Conservation (phyloP, 768 basidiomycete genomes). For the Royoungia palumana region DNA sequence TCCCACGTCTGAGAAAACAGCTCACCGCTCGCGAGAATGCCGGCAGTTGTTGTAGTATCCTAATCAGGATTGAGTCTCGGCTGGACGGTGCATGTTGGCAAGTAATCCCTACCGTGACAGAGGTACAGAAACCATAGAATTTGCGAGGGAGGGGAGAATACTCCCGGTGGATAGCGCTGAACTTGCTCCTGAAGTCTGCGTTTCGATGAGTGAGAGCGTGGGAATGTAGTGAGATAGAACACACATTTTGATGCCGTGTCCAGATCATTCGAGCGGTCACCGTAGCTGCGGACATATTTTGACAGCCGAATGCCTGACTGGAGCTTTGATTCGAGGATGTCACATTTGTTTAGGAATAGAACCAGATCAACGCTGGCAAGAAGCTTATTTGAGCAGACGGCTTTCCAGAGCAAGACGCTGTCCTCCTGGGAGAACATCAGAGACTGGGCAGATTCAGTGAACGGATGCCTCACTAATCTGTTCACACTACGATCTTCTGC, state of each 20-base stretch:
- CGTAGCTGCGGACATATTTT: conserved; percentile 71
- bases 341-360: conserved; percentile 80
- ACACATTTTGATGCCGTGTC: conserved; percentile 66
- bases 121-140: conserved; percentile 76
- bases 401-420: conserved; percentile 71
- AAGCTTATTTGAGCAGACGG: conserved; percentile 67
- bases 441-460: neutral
- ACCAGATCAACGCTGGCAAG: conserved; percentile 70
- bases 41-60: conserved; percentile 70
- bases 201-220: neutral
- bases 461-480: conserved; percentile 37
- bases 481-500: conserved; percentile 52
- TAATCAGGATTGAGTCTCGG: conserved; percentile 20
- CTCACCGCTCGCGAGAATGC: conserved; percentile 75
- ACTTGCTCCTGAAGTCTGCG: conserved; percentile 65
- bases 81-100: neutral
- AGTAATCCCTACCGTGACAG: conserved; percentile 53
- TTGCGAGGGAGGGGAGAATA: conserved; percentile 71
- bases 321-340: conserved; percentile 67
- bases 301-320: conserved; percentile 57
- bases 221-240: conserved; percentile 18
- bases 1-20: neutral
- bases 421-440: conserved; percentile 51
- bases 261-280: conserved; percentile 63
- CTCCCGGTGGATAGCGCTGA: conserved; percentile 72